Base-by-base conservation (phyloP, 2,329 filamentous ascomycete genomes). In the Aspergillus sp. region DNA sequence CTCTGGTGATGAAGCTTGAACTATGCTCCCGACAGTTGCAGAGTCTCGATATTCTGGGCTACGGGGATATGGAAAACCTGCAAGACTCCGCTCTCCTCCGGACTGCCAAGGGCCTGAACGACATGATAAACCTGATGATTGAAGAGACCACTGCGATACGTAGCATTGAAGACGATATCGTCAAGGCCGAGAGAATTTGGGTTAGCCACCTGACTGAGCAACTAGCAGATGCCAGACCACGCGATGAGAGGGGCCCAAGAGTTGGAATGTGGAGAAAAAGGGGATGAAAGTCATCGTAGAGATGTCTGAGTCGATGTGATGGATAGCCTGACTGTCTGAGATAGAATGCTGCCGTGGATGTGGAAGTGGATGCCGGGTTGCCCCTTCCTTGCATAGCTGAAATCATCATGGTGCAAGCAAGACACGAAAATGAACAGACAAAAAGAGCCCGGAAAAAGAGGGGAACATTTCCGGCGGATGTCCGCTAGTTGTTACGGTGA, bases 111-210 rank as follows among this genome's bases (percentile, higher is more conserved):
- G 52, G 57, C 8, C 53, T 69, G 29, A 52, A 51, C 33, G 56
- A 62, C 26, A 49, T 67, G 31, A 46, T 63, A 27, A 50, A 49
- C 27, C 51, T 62, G 26, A 69, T 70, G 66, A 42, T 59, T 4
- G 60, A 68, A 28, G 68, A 70, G 44, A 48, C 69, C 39, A 56
- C 56, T 9, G 50, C 53, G 12, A 67, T 70, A 44, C 56, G 54
- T 37, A 50, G 46, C n/a, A 60, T 68, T 35, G 68, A 71, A 40
- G 36, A 48, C 12, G 61, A 67, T 12, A 44, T 67, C 19, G 54
- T 68, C 37, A 52, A 49, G 31, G 50, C 50, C n/a, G 68, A 71
- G 48, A 59, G 57, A 38, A 44, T 52, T 32, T 62, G 56, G 53
- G 56, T 69, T 40, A 54, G 60, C 41, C 51, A 54, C 27, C 50